Evolutionary conservation across 208 protist species (phyloP), one percentile per base, ranked within the genome.

Genomic region (Endotrypanum monterogeii): DNA sequence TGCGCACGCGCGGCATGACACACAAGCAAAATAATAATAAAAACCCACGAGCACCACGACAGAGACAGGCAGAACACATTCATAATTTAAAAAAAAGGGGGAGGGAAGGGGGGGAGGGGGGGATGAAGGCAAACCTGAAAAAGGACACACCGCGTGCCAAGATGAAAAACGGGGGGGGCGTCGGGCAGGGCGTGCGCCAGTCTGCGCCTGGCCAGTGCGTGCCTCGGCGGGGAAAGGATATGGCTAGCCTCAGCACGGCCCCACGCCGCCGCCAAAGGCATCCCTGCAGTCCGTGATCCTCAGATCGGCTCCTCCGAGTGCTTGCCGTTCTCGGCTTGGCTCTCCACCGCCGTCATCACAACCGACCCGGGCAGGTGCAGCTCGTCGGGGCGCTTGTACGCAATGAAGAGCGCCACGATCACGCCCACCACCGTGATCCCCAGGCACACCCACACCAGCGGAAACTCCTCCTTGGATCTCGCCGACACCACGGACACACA

Each of bases 361-460:
- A 79, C 73, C 28, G 77, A 82, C 66, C 83, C 69, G 63, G 74
- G 76, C 37, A 87, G 68, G 61, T 88, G 69, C 39, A 91, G 71
- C 78, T 88, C 79, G 55, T 83, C 77, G 7, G 88, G 88, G 51
- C 88, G 88, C 67, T 74, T 84, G 78, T 88, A 85, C 35, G 82
- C 88, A 58, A 86, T 74, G 65, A 78, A 84, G 50, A 89, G 72
- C 0, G 75, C 85, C 39, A 82, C 67, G 51, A 77, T 78, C 72
- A 85, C 72, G 55, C 87, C 83, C 12, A 75, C 83, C 11, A 89
- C 73, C 25, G 84, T 89, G 76, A 91, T 84, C 71, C 84, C 84
- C 37, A 91, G 79, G 77, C 87, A 91, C 67, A 88, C 74, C 82
- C 82, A 91, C 55, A 92, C 76, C 5, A 90, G 79, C 50, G 87